Percentiles rank a stretch among this genome's conserved stretches.
Evolutionary conservation across 2,329 filamentous ascomycete species (phyloP).

Genomic region (Dryadomyces quercus-mongolicae): DNA sequence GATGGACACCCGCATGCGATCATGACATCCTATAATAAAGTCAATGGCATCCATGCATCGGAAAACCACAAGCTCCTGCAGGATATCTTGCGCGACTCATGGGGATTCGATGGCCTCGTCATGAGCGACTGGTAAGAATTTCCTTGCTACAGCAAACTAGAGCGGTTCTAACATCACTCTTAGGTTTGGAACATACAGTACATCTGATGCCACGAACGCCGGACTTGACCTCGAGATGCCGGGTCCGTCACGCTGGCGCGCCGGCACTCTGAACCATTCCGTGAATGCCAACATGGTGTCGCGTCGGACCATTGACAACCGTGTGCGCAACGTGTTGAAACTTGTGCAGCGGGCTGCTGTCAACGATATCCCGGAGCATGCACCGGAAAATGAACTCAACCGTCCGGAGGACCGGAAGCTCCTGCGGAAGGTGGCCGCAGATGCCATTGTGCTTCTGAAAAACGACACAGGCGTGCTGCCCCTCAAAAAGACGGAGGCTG

Average conservation of each 20-base stretch:
- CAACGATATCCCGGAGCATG: constrained; percentile 3
- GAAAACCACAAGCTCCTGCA: constrained; percentile 22
- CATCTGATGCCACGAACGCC: constrained; percentile 14
- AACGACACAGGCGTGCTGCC: constrained; percentile 44
- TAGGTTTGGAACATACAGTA: constrained; percentile 17
- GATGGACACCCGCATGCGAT: constrained; percentile 21
- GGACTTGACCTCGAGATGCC: constrained; percentile 20
- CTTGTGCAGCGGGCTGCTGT: constrained; percentile 10
- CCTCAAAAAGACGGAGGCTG: constrained; percentile 24
- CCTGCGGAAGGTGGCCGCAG: constrained; percentile 8
- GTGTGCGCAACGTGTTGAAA: constrained; percentile 16
- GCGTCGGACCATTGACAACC: constrained; percentile 14
- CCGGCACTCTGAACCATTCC: constrained; percentile 13
- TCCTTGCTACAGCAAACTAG: no score
- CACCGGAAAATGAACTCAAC: constrained; percentile 5
- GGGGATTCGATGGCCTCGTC: constrained; percentile 24
- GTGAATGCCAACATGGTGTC: constrained; percentile 16
- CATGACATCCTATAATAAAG: constrained; percentile 28
- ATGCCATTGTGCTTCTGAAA: constrained; percentile 19
- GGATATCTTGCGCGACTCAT: constrained; percentile 24
- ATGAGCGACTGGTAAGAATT: constrained; percentile 25
- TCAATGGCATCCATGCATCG: constrained; percentile 25
- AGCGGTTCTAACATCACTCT: not conserved
- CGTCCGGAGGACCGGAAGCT: constrained; percentile 6
- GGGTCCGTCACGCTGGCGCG: constrained; percentile 16